phyloP scores from a whole-genome alignment of 768 basidiomycete genomes.

The Mycena galericulata region DNA sequence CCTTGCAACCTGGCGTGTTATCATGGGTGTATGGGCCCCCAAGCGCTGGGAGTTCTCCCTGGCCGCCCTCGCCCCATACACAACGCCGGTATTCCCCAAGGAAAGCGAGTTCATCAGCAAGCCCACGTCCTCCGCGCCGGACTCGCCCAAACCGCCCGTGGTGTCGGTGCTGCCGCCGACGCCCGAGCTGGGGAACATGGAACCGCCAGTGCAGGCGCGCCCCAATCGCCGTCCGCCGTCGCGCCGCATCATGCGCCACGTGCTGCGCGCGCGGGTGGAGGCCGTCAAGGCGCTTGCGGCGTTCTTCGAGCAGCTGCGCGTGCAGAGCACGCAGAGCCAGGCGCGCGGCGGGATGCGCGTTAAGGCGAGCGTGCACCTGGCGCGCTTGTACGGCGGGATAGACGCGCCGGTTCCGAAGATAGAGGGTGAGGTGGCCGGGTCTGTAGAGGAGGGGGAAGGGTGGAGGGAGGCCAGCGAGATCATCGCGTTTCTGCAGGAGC shows the following conservation, averaged over 20 bases:
- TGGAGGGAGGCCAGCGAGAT: slow-evolving; percentile 81
- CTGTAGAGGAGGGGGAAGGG: slow-evolving; percentile 49
- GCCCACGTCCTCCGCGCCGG: slow-evolving; percentile 41
- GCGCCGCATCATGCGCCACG: slow-evolving; percentile 88
- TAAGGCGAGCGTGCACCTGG: slow-evolving; percentile 60
- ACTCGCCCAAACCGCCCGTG: slow-evolving; percentile 34
- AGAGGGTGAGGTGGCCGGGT: slow-evolving; percentile 42
- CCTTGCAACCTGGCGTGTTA: slow-evolving; percentile 94
- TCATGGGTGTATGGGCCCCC: slow-evolving; percentile 95
- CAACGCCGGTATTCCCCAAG: slow-evolving; percentile 71
- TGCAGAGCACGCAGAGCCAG: slow-evolving; percentile 44
- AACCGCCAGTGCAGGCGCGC: slow-evolving; percentile 56
- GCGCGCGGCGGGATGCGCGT: slow-evolving; percentile 52
- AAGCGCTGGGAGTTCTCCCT: slow-evolving; percentile 84
- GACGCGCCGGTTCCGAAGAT: slow-evolving; percentile 45
- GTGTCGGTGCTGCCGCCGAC: slow-evolving; percentile 38
- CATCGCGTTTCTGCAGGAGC: slow-evolving; percentile 71
- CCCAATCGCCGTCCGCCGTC: slow-evolving; percentile 72
- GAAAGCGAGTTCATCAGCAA: slow-evolving; percentile 80
- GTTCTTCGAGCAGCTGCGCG: slow-evolving; percentile 73
- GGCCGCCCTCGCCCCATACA: slow-evolving; percentile 79
- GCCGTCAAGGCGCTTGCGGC: slow-evolving; percentile 80
- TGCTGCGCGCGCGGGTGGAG: slow-evolving; percentile 86
- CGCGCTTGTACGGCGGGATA: slow-evolving; percentile 61
- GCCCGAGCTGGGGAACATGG: slow-evolving; percentile 44